Evolutionary conservation across 2,329 filamentous ascomycete genomes (phyloP), one percentile per base, ranked within the genome.

Genomic region (Stemphylium lycopersici): DNA sequence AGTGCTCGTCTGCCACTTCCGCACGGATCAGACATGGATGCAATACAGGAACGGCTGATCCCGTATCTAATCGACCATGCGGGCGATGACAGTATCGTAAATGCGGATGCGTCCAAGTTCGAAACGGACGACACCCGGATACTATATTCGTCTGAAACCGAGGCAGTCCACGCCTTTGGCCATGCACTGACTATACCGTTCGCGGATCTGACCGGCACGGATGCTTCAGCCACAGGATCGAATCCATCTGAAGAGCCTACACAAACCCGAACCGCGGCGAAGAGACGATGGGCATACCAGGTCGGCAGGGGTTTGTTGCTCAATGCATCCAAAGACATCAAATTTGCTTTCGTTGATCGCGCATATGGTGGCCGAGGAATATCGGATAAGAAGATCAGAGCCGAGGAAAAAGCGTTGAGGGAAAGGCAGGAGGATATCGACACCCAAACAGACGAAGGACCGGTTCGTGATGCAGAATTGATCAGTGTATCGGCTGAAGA

Each of bases 341-440:
- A 82, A 37, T 87, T 83, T 69, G 75, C 78, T 13, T 81, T 81
- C 57, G 81, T 86, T 16, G 85, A 87, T 64, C 79, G 80, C 29
- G 84, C 84, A 3, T 88, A 87, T 71, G 85, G 86, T 29, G 86
- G 86, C 0, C 69, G 83, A n/a, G 81, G 81, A 5, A 76, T 79
- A 11, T 71, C 75, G 1, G 63, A 81, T 36, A 70, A 62, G 10
- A 69, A 18, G 65, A 77, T 57, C 62, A 76, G 43, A 41, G 75
- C 72, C 0, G 74, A 78, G 52, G 82, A 83, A 59, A 72, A 73
- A 40, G 63, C 71, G 6, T 40, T 76, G 24, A 66, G 55, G 18
- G 67, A 67, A 38, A 64, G 62, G 8, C 80, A 82, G 56, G 77
- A 80, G 48, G 79, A 83, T 41, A 77, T 83, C 18, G 76, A 81